Evolutionary conservation across 1,284 basidiomycete species (phyloP).

Genomic region (Psilocybe mexicana): DNA sequence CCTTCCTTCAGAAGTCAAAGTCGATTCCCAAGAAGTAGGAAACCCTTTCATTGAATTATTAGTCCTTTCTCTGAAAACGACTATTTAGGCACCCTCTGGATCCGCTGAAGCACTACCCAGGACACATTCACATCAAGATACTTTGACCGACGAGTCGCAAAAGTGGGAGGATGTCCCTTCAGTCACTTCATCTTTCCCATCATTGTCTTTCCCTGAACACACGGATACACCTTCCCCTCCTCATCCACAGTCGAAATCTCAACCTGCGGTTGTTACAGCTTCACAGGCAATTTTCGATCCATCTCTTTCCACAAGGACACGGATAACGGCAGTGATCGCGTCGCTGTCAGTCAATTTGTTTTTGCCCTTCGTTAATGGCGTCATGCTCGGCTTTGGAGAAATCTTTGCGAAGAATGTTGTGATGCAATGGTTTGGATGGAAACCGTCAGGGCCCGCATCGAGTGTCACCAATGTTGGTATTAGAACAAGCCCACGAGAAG

Average conservation of each 20-base stretch:
- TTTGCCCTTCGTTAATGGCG: slow-evolving; percentile 94
- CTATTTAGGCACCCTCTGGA: slow-evolving; percentile 8
- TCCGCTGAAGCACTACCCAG: slow-evolving; percentile 13
- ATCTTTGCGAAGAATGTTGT: slow-evolving; percentile 92
- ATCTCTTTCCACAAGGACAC: slow-evolving; percentile 62
- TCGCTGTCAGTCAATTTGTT: slow-evolving; percentile 90
- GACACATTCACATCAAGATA: slow-evolving; percentile 34
- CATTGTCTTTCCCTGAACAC: slow-evolving; percentile 64
- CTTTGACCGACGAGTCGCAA: slow-evolving; percentile 47
- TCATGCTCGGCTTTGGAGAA: slow-evolving; percentile 98
- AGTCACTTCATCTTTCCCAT: slow-evolving; percentile 72
- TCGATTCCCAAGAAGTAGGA: slow-evolving; percentile 4
- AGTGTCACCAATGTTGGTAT: slow-evolving; percentile 36
- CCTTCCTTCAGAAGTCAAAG: slow-evolving; percentile 7
- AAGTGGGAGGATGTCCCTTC: slow-evolving; percentile 73
- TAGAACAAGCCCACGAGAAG: slow-evolving; percentile 19
- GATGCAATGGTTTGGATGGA: slow-evolving; percentile 62
- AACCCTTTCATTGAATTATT: not conserved
- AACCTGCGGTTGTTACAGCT: slow-evolving; percentile 48
- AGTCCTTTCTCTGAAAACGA: not conserved
- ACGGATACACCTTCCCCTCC: slow-evolving; percentile 50
- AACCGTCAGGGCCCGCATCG: slow-evolving; percentile 32
- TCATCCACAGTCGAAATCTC: slow-evolving; percentile 28
- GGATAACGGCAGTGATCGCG: slow-evolving; percentile 74
- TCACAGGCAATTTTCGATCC: slow-evolving; percentile 82